Percentiles rank a stretch among this genome's conserved stretches.
These are phyloP conservation scores for Trichoderma sp. DNA, from an alignment of 2,329 filamentous ascomycete species.

Conservation along the genomic window DNA sequence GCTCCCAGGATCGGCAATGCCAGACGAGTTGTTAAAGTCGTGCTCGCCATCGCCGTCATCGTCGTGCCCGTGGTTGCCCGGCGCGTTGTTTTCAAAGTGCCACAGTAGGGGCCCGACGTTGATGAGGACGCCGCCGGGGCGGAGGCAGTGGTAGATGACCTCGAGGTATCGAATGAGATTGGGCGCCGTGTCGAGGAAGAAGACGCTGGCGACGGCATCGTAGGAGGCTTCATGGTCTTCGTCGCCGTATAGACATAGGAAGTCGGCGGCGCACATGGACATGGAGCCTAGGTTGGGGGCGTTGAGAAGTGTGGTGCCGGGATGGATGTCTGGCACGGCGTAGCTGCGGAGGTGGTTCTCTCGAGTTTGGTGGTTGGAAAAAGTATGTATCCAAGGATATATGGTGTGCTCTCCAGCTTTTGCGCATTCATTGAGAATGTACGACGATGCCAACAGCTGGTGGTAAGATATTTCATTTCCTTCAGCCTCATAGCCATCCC, in stretches of 20 bases:
- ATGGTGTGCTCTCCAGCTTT: conserved; percentile 65
- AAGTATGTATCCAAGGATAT: conserved; percentile 82
- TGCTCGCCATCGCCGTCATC: conserved; percentile 51
- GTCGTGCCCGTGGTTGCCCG: conserved; percentile 54
- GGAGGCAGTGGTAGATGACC: conserved; percentile 75
- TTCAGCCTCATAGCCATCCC: conserved; percentile 69
- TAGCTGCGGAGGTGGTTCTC: conserved; percentile 73
- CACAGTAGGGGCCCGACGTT: conserved; percentile 90
- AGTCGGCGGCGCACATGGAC: conserved; percentile 92
- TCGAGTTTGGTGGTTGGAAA: conserved; percentile 79
- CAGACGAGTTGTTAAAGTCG: conserved; percentile 51
- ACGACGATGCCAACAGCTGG: conserved; percentile 81
- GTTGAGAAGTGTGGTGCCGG: conserved; percentile 52
- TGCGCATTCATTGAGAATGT: conserved; percentile 68
- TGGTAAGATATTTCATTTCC: conserved; percentile 98
- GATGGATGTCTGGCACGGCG: conserved; percentile 77
- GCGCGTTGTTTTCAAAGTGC: conserved; percentile 83
- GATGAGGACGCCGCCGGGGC: conserved; percentile 74
- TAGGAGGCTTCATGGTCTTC: conserved; percentile 61
- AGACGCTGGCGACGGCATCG: conserved; percentile 83
- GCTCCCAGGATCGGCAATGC: conserved; percentile 84
- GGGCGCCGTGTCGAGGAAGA: conserved; percentile 96
- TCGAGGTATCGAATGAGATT: conserved; percentile 90
- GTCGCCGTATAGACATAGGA: conserved; percentile 78
- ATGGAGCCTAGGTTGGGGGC: conserved; percentile 59